These are phyloP conservation scores for Forsythia suspensa DNA, from an alignment of 257 asterid species.

Conservation along the genomic window DNA sequence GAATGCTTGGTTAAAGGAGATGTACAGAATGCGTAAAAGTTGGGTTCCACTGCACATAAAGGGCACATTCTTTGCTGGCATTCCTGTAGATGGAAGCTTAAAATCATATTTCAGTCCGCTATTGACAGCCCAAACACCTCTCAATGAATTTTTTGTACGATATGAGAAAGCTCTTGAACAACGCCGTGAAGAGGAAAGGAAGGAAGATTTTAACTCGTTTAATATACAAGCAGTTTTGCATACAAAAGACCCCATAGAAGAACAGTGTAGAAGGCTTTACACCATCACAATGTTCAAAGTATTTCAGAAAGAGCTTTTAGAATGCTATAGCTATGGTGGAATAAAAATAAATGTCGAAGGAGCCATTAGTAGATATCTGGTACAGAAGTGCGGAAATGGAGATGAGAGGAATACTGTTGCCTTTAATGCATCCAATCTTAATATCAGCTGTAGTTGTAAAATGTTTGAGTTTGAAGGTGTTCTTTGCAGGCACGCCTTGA, in stretches of 20 bases:
- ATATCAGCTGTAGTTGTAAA: conserved; percentile 82
- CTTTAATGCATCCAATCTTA: conserved; percentile 75
- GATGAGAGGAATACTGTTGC: conserved; percentile 94
- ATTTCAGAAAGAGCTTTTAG: conserved; percentile 91
- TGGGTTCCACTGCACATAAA: conserved; percentile 79
- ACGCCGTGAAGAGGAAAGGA: conserved; percentile 78
- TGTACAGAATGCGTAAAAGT: conserved; percentile 73
- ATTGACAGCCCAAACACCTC: conserved; percentile 65
- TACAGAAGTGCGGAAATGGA: conserved; percentile 74
- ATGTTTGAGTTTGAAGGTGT: conserved; percentile 95
- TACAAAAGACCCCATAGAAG: conserved; percentile 95
- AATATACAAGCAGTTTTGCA: conserved; percentile 72
- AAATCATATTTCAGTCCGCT: conserved; percentile 62
- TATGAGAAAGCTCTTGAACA: conserved; percentile 81
- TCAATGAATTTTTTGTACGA: conserved; percentile 56
- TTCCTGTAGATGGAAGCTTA: conserved; percentile 76
- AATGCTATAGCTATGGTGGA: conserved; percentile 78
- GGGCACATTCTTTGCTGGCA: conserved; percentile 88
- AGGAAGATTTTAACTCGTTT: conserved; percentile 80
- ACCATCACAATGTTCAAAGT: conserved; percentile 73
- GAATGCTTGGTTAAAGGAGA: conserved; percentile 73
- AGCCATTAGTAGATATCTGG: conserved; percentile 75
- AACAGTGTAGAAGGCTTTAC: conserved; percentile 84
- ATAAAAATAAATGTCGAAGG: conserved; percentile 87
- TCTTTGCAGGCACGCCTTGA: conserved; percentile 82